These are phyloP conservation scores for Tulasnella sp. DNA, from an alignment of 768 basidiomycete species.

Conservation along the genomic window DNA sequence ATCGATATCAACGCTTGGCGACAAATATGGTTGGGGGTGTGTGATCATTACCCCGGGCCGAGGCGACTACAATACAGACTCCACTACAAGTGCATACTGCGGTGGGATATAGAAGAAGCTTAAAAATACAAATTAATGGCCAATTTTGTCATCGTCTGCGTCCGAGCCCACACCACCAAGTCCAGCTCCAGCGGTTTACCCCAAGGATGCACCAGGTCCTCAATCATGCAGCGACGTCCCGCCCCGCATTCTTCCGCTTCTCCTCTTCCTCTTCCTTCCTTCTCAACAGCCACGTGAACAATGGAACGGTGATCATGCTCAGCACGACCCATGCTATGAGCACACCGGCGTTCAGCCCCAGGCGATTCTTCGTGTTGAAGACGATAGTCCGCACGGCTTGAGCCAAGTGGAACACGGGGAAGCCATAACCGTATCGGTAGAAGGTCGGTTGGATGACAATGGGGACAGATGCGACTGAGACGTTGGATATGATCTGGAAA, in stretches of 20 bases:
- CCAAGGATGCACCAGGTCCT: not conserved
- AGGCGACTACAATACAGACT: too few relatives aligned
- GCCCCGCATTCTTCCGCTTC: not conserved
- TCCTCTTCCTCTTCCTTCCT: not conserved
- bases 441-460: conserved; percentile 44
- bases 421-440: conserved; percentile 59
- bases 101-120: too few relatives aligned
- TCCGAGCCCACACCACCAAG: not conserved
- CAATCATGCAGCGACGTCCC: not conserved
- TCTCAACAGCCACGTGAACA: conserved; percentile 25
- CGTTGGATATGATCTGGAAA: conserved; percentile 55
- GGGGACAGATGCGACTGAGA: conserved; percentile 47
- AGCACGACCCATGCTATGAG: conserved; percentile 39
- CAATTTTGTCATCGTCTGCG: not conserved
- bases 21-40: too few relatives aligned
- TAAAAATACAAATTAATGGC: not conserved
- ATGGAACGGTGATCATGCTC: conserved; percentile 11
- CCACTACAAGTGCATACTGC: too few relatives aligned
- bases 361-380: conserved; percentile 58
- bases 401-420: conserved; percentile 66
- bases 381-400: conserved; percentile 56
- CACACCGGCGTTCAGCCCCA: conserved; percentile 38
- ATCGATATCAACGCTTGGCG: too few relatives aligned
- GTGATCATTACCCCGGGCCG: too few relatives aligned
- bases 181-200: not conserved